These are phyloP conservation scores for Bacidia gigantensis DNA, from an alignment of 495 filamentous ascomycete species.

Conservation along the genomic window DNA sequence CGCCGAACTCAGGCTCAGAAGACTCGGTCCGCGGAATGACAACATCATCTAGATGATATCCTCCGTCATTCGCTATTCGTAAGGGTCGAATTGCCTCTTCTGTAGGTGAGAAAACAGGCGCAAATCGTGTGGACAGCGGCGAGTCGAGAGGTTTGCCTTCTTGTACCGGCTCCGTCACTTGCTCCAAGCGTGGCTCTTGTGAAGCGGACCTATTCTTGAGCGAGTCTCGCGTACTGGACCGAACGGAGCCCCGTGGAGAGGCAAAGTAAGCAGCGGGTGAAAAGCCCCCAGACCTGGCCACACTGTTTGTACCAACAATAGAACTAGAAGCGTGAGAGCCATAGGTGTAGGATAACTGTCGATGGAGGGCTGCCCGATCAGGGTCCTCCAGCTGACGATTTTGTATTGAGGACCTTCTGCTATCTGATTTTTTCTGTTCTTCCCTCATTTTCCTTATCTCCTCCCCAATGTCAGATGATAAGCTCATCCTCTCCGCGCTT, in stretches of 20 bases:
- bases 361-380: slow-evolving; percentile 17
- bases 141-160: slow-evolving; percentile 31
- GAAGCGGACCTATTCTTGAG: slow-evolving; percentile 46
- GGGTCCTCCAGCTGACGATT: slow-evolving; percentile 26
- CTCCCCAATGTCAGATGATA: slow-evolving; percentile 60
- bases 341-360: slow-evolving; percentile 39
- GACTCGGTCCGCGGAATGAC: slow-evolving; percentile 8
- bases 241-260: slow-evolving; percentile 50
- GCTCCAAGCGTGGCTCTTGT: slow-evolving; percentile 35
- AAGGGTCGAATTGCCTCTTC: slow-evolving; percentile 9
- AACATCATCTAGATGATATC: slow-evolving; percentile 7
- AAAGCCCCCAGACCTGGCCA: slow-evolving; percentile 56
- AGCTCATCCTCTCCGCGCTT: slow-evolving; percentile 67
- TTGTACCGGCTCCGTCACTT: slow-evolving; percentile 37
- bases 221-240: slow-evolving; percentile 31
- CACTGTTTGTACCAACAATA: slow-evolving; percentile 50
- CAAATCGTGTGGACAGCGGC: slow-evolving; percentile 17
- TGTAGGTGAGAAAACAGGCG: slow-evolving; percentile 5
- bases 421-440: slow-evolving; percentile 58
- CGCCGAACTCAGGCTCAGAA: slow-evolving; percentile 9
- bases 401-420: slow-evolving; percentile 42
- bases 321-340: slow-evolving; percentile 42
- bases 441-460: slow-evolving; percentile 69
- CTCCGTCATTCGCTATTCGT: slow-evolving; percentile 12
- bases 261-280: slow-evolving; percentile 52